phyloP scores from a whole-genome alignment of 345 rosid genomes.

The Viola odorata region DNA sequence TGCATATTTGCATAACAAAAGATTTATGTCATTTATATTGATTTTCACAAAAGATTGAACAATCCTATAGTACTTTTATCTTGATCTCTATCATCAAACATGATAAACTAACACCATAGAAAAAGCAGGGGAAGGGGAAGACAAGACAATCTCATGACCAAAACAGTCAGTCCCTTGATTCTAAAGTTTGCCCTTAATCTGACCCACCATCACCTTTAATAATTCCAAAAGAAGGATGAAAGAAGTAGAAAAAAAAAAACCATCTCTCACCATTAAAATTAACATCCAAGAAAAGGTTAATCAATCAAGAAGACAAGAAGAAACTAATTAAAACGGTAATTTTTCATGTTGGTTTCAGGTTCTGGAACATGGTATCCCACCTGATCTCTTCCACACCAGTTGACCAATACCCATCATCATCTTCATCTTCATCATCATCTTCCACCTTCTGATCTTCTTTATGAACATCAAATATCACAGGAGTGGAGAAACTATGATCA shows the following conservation, averaged over 20 bases:
- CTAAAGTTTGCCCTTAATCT: conserved; percentile 16
- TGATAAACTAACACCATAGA: conserved; percentile 2
- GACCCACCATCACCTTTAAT: conserved; percentile 25
- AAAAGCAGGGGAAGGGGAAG: conserved; percentile 25
- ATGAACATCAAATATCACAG: conserved; percentile 36
- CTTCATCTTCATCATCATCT: conserved; percentile 26
- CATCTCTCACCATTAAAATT: conserved; percentile 52
- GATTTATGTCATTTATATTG: no score
- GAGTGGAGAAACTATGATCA: conserved; percentile 44
- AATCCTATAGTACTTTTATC: no score
- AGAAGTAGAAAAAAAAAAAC: conserved; percentile 51
- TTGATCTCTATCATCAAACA: not conserved
- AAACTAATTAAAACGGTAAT: not conserved
- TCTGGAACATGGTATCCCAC: conserved; percentile 95
- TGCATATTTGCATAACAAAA: no score
- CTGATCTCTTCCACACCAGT: conserved; percentile 54
- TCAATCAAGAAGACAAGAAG: not conserved
- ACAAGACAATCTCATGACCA: conserved; percentile 37
- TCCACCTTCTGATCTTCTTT: conserved; percentile 34
- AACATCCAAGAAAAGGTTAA: not conserved
- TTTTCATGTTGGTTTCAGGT: conserved; percentile 87
- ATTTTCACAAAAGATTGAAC: no score
- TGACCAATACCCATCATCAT: conserved; percentile 44
- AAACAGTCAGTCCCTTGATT: conserved; percentile 27
- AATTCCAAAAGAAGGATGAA: conserved; percentile 3